Conservation (phyloP, 495 filamentous ascomycete species). For the Clavariopsis aquatica region DNA sequence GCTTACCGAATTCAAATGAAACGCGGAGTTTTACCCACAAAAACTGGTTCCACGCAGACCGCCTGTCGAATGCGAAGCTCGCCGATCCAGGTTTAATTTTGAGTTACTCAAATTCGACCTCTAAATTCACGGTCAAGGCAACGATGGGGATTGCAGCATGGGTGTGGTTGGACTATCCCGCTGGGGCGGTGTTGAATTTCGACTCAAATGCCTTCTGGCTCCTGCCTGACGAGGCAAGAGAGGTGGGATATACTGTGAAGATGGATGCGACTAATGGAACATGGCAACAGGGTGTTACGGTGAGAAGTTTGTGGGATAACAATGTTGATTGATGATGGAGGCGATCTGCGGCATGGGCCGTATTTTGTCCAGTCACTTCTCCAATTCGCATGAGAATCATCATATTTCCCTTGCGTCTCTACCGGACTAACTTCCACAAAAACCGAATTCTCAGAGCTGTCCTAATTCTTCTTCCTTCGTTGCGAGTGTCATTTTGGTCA, state of each 20-base stretch:
- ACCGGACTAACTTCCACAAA: no score
- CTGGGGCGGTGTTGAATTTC: constrained; percentile 60
- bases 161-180: constrained; percentile 66
- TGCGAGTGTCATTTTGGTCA: no score
- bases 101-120: constrained; percentile 43
- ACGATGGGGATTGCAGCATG: constrained; percentile 61
- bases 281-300: constrained; percentile 59
- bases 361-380: no score
- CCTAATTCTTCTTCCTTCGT: no score
- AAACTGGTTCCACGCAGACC: constrained; percentile 58
- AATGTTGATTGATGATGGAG: constrained; percentile 43
- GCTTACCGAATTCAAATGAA: constrained; percentile 54
- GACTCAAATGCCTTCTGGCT: constrained; percentile 63
- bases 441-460: no score
- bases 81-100: constrained; percentile 59
- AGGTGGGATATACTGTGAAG: constrained; percentile 54
- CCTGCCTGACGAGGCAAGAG: constrained; percentile 54
- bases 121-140: constrained; percentile 59
- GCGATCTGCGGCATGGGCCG: background rate
- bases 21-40: constrained; percentile 57
- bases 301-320: constrained; percentile 67
- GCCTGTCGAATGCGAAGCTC: constrained; percentile 55
- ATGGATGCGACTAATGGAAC: constrained; percentile 49
- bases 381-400: no score
- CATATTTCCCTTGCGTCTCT: no score